phyloP scores from a whole-genome alignment of 805 yeast genomes.

The Kodamaea kaohsiungensis region DNA sequence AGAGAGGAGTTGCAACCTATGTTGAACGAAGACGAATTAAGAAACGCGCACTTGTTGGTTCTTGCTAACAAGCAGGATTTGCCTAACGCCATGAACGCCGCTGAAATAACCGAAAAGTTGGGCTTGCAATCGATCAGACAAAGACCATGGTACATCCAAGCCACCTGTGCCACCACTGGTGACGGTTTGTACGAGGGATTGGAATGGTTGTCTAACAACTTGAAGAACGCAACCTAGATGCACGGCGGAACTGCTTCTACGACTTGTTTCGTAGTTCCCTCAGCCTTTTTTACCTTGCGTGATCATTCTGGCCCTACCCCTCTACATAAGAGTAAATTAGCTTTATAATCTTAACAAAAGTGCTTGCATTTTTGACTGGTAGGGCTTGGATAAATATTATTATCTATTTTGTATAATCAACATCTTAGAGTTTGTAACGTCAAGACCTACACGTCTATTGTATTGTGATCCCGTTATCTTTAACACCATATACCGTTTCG shows the following conservation, averaged over 20 bases:
- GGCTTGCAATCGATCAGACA: conserved; percentile 83
- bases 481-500: background rate
- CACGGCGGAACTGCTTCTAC: background rate
- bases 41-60: conserved; percentile 42
- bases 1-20: conserved; percentile 45
- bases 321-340: background rate
- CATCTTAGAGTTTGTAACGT: background rate
- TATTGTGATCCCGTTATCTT: background rate
- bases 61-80: conserved; percentile 46
- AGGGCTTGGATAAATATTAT: conserved; percentile 8
- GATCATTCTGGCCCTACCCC: conserved; percentile 1
- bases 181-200: conserved; percentile 40
- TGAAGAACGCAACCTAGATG: conserved; percentile 24
- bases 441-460: background rate
- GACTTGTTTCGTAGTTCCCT: background rate
- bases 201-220: conserved; percentile 39
- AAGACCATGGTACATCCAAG: conserved; percentile 99
- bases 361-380: conserved; percentile 7
- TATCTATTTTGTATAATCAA: conserved; percentile 7
- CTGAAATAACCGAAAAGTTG: conserved; percentile 44
- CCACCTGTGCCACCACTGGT: conserved; percentile 97
- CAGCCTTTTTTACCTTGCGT: background rate
- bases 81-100: conserved; percentile 47
- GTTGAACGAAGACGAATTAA: conserved; percentile 46
- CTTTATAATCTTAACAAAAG: conserved; percentile 6